These are phyloP conservation scores for Xanthoparmelia taractica DNA, from an alignment of 495 filamentous ascomycete species.

Conservation along the genomic window DNA sequence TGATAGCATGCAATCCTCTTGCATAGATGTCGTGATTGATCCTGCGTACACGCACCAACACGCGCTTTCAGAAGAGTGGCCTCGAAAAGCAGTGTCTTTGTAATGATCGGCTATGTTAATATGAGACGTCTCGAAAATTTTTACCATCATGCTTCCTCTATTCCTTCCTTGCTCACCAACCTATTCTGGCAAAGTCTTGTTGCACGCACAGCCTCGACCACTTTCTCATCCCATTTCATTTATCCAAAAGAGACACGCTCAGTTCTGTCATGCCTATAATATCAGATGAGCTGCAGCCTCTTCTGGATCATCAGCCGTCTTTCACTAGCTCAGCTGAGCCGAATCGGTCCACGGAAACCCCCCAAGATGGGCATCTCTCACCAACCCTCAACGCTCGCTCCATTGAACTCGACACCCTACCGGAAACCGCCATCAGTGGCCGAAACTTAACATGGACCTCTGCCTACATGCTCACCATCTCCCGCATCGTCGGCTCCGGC, in stretches of 20 bases:
- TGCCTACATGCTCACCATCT: slow-evolving; percentile 69
- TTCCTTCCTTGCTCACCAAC: not conserved
- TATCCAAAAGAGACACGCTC: not conserved
- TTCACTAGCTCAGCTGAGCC: not conserved
- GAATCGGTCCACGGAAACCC: not conserved
- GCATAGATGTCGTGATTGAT: not conserved
- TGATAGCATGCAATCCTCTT: not conserved
- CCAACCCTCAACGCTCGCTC: not conserved
- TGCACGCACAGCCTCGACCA: not conserved
- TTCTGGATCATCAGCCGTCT: not conserved
- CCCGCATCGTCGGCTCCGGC: slow-evolving; percentile 65
- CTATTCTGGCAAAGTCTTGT: too few relatives aligned
- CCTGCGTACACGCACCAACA: not conserved
- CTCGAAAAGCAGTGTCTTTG: not conserved
- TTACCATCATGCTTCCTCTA: not conserved
- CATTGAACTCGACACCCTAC: slow-evolving; percentile 52
- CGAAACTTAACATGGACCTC: slow-evolving; percentile 59
- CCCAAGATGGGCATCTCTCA: not conserved
- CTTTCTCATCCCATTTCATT: too few relatives aligned
- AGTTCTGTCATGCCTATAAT: not conserved
- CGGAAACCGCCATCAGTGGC: slow-evolving; percentile 54
- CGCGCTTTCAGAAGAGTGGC: not conserved
- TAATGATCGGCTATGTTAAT: not conserved
- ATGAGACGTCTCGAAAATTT: not conserved
- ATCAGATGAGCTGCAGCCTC: not conserved